A percentile compares a stretch with the other conserved stretches of the same genome.
Conservation (phyloP, 2,329 filamentous ascomycete genomes). For the Pestalotiopsis sp. region DNA sequence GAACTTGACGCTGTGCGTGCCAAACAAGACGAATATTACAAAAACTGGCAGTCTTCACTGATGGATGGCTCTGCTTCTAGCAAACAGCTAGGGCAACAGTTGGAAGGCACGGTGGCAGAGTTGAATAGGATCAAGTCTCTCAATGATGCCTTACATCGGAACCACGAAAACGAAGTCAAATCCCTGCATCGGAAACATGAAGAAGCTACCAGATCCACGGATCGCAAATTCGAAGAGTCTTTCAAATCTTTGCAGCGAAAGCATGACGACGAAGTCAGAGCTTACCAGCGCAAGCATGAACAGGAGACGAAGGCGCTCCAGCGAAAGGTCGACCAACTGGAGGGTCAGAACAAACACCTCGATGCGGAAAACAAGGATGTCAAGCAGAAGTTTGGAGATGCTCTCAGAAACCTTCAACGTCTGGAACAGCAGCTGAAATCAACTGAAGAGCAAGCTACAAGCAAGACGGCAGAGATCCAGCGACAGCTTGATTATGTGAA, state of each 20-base stretch:
- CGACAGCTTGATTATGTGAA: conserved; percentile 47
- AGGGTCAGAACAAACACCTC: conserved; percentile 11
- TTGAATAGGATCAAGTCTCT: conserved; percentile 61
- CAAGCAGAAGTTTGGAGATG: conserved; percentile 23
- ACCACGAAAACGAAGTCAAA: conserved; percentile 68
- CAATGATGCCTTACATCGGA: conserved; percentile 71
- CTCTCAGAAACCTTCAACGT: conserved; percentile 12
- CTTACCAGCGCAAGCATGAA: background rate
- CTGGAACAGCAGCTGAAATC: conserved; percentile 1
- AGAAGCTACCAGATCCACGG: background rate
- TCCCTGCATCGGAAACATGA: conserved; percentile 30
- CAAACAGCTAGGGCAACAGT: conserved; percentile 45
- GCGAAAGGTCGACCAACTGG: background rate
- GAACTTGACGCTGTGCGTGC: conserved; percentile 81
- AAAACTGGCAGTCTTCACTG: conserved; percentile 49
- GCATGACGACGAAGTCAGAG: background rate
- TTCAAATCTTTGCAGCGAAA: conserved; percentile 1
- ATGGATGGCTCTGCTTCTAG: conserved; percentile 41
- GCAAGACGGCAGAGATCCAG: conserved; percentile 39
- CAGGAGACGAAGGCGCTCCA: background rate
- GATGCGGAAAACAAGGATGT: conserved; percentile 27
- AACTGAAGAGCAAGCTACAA: conserved; percentile 29
- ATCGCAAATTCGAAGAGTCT: conserved; percentile 4
- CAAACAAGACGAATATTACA: conserved; percentile 75
- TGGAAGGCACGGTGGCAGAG: conserved; percentile 75